Conservation (phyloP, 2,329 filamentous ascomycete genomes). For the Immersiporthe knoxdaviesiana region DNA sequence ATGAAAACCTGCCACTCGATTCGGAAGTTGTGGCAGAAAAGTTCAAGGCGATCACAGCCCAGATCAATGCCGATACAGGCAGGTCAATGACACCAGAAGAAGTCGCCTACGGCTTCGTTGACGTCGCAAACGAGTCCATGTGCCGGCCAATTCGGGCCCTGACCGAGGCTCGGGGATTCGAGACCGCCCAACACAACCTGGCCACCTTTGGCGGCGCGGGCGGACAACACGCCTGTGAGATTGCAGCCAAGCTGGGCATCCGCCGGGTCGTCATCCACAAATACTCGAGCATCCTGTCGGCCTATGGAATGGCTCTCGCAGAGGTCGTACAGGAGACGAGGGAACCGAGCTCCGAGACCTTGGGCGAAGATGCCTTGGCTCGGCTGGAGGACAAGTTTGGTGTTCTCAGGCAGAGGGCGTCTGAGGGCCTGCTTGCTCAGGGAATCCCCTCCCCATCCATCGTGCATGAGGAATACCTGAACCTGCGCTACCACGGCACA, state of each 20-base stretch:
- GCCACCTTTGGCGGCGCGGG: constrained; percentile 59
- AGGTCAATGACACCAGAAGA: constrained; percentile 74
- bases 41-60: constrained; percentile 71
- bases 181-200: constrained; percentile 80
- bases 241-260: constrained; percentile 78
- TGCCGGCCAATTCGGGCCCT: constrained; percentile 81
- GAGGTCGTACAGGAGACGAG: constrained; percentile 88
- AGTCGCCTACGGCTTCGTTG: constrained; percentile 81
- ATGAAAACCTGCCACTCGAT: constrained; percentile 75
- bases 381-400: constrained; percentile 72
- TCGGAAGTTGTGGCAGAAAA: constrained; percentile 37
- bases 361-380: constrained; percentile 61
- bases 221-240: constrained; percentile 82
- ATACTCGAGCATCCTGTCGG: constrained; percentile 81
- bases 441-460: constrained; percentile 74
- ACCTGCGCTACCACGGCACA: constrained; percentile 84
- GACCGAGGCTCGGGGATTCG: constrained; percentile 84
- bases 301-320: constrained; percentile 84
- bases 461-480: constrained; percentile 85
- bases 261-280: constrained; percentile 78
- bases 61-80: constrained; percentile 74
- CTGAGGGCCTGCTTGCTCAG: constrained; percentile 67
- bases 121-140: constrained; percentile 86
- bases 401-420: constrained; percentile 73
- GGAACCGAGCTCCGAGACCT: constrained; percentile 66